Base-by-base conservation (phyloP, 768 basidiomycete species). In the Pleurotus giganteus region DNA sequence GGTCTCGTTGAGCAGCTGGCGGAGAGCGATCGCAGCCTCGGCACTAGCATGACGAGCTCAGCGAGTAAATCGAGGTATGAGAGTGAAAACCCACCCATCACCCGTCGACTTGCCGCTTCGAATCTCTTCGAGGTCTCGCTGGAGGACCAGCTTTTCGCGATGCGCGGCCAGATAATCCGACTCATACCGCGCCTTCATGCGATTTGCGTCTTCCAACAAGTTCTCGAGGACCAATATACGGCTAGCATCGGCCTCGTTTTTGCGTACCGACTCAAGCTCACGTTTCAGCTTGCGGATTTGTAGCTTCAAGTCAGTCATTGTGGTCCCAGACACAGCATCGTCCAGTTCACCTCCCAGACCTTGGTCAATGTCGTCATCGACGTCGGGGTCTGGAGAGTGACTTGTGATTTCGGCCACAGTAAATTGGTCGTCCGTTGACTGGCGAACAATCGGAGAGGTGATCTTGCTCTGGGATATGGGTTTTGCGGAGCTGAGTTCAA, bases 291-390 rank as follows among this genome's bases (percentile, higher is more conserved):
- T 86, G 57, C 87, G 83, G 47, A 98, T 83, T 65, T 91, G 88
- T 26, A 98, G 75, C 66, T 95, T 97, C 58, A 98, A 74, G 65
- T 94, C 92, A 1, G 94, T 98, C 84, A 87, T 94, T 9, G 89
- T 93, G 44, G 85, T 89, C 23, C 91, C 91, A 24, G 82, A 69
- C 41, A 93, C 78, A 0, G 91, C 91, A 60, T 94, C 85, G 56
- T 94, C 91, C n/a, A 97, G 74, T 70, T 96, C 94, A 24, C 86
- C 85, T 36, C 85, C 89, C 2, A 96, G 77, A 13, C 85, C 91
- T 56, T 87, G 81, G 11, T 62, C 74, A 9, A 70, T 65, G 60
- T 76, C 76, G 32, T 80, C 78, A 55, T 77, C 74, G 4, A 66
- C 76, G 28, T 73, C 73, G 23, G 52, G 59, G 7, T 66, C 71